These are phyloP conservation scores for Ogataea ganodermae DNA, from an alignment of 805 yeast species.

Conservation along the genomic window DNA sequence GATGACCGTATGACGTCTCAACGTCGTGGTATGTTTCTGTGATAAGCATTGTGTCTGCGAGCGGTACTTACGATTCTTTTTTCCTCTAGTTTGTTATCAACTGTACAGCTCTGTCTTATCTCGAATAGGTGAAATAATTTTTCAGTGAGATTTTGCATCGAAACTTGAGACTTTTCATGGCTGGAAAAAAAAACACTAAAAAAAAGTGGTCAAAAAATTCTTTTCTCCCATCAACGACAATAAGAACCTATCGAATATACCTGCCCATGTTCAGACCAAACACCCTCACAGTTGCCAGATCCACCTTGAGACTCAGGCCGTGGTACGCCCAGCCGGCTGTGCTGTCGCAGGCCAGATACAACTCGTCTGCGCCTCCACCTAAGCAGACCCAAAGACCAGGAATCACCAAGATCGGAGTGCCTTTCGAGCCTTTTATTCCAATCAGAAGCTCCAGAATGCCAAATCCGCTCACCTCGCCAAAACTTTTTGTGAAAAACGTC, in stretches of 20 bases:
- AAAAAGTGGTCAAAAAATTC: neutral
- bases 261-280: constrained; percentile 7
- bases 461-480: constrained; percentile 39
- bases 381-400: constrained; percentile 32
- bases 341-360: constrained; percentile 13
- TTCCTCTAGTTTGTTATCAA: neutral
- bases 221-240: neutral
- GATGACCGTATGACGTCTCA: constrained; percentile 63
- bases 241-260: too few species aligned
- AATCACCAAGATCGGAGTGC: constrained; percentile 38
- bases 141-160: neutral
- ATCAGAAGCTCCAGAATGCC: constrained; percentile 50
- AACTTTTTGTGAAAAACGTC: constrained; percentile 44
- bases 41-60: constrained; percentile 53
- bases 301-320: neutral
- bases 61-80: neutral
- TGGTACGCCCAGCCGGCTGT: neutral
- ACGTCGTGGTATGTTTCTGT: constrained; percentile 67
- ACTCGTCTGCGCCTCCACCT: constrained; percentile 15
- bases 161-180: neutral
- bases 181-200: neutral
- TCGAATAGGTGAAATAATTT: neutral
- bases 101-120: neutral
- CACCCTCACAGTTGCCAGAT: constrained; percentile 2
- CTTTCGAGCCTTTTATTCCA: constrained; percentile 49